These are phyloP conservation scores for Ceratocystis lukuohia DNA, from an alignment of 2,329 filamentous ascomycete genomes.

Conservation along the genomic window DNA sequence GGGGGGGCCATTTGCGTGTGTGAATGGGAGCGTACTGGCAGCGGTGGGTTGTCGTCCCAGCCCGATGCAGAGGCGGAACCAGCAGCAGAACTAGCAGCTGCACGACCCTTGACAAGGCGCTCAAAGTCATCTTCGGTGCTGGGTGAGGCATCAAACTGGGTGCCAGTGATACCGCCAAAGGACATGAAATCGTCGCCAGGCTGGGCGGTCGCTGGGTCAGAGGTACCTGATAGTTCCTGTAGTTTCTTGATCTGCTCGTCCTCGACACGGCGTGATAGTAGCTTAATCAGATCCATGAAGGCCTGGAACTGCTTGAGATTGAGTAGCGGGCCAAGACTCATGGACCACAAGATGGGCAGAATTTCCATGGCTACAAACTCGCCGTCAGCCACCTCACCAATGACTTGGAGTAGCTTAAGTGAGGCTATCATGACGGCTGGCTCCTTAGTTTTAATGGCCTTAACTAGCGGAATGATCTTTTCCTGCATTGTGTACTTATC, in stretches of 20 bases:
- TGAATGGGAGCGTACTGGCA: conserved; percentile 18
- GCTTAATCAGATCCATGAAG: conserved; percentile 83
- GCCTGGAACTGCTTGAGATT: conserved; percentile 76
- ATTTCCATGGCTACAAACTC: conserved; percentile 90
- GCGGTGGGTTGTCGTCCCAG: conserved; percentile 35
- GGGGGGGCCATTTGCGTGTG: conserved; percentile 23
- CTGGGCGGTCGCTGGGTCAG: conserved; percentile 36
- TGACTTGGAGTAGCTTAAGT: conserved; percentile 68
- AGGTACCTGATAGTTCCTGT: conserved; percentile 59
- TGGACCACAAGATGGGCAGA: conserved; percentile 77
- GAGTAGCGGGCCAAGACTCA: conserved; percentile 79
- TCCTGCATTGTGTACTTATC: conserved; percentile 99
- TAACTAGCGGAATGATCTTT: conserved; percentile 82
- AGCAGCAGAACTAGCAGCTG: conserved; percentile 23
- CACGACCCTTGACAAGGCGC: conserved; percentile 64
- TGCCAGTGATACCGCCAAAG: conserved; percentile 54
- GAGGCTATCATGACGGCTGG: conserved; percentile 95
- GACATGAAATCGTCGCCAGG: conserved; percentile 55
- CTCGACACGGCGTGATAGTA: conserved; percentile 66
- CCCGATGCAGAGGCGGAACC: conserved; percentile 31
- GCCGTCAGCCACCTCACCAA: conserved; percentile 68
- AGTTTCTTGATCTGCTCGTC: conserved; percentile 80
- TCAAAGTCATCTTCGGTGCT: conserved; percentile 67
- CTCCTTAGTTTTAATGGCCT: conserved; percentile 93
- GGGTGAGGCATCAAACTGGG: conserved; percentile 41